Conservation (phyloP, 2,329 filamentous ascomycete species). For the Cladosporium sphaerospermum region DNA sequence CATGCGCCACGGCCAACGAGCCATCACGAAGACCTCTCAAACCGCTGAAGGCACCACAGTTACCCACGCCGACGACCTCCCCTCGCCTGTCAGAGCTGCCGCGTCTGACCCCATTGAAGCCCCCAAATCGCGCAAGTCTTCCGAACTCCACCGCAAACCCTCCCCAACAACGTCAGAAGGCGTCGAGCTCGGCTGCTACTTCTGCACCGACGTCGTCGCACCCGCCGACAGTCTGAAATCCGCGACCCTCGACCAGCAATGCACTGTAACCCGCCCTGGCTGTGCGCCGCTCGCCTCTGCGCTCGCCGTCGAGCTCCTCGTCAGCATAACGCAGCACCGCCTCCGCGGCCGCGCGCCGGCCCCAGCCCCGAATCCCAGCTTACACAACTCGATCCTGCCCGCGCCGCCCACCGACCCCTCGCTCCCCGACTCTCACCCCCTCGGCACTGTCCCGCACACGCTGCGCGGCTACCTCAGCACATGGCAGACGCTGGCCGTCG, state of each 20-base stretch:
- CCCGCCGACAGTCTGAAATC: constrained; percentile 91
- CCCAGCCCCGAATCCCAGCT: constrained; percentile 17
- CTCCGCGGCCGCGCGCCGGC: constrained; percentile 36
- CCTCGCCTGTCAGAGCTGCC: not conserved
- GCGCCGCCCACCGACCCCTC: constrained; percentile 29
- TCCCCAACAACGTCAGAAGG: not conserved
- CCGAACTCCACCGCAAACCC: constrained; percentile 44
- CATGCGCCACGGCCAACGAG: constrained; percentile 77
- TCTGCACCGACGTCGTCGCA: constrained; percentile 95
- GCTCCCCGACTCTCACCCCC: constrained; percentile 42
- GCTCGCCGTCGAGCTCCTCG: constrained; percentile 80
- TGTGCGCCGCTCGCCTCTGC: constrained; percentile 89
- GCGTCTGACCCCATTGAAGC: not conserved
- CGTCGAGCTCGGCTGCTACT: constrained; percentile 80
- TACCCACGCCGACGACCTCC: constrained; percentile 1
- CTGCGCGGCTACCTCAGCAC: constrained; percentile 70
- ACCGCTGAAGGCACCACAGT: not conserved
- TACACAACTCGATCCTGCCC: constrained; percentile 23
- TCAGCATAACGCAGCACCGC: constrained; percentile 72
- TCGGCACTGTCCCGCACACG: constrained; percentile 69
- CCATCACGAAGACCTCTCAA: not conserved
- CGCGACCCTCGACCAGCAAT: constrained; percentile 94
- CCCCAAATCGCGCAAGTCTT: constrained; percentile 3
- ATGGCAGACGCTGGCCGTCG: constrained; percentile 68
- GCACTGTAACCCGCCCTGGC: constrained; percentile 90